A percentile compares a stretch with the other conserved stretches of the same genome.
Evolutionary conservation across 192 early-diverging fungal species (phyloP).

Genomic region (Entophlyctis helioformis): DNA sequence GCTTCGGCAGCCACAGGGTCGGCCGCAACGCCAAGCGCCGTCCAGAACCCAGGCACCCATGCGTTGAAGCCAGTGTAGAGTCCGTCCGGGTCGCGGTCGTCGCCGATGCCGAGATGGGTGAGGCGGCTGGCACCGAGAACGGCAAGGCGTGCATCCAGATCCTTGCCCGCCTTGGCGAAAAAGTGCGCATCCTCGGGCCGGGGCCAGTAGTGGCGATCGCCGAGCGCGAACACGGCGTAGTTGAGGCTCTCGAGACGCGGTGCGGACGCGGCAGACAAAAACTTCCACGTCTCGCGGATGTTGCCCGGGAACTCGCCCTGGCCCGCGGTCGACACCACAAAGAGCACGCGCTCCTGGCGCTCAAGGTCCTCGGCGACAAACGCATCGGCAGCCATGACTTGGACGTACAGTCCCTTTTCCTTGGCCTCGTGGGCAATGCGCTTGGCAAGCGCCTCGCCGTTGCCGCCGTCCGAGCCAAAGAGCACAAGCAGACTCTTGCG

Average conservation of each 20-base stretch:
- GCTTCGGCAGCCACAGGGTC: slow-evolving; percentile 49
- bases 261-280: slow-evolving; percentile 35
- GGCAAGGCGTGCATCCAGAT: slow-evolving; percentile 68
- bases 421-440: slow-evolving; percentile 71
- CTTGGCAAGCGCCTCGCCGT: slow-evolving; percentile 73
- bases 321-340: slow-evolving; percentile 77
- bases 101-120: slow-evolving; percentile 60
- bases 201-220: slow-evolving; percentile 96
- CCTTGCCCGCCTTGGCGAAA: slow-evolving; percentile 85
- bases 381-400: slow-evolving; percentile 72
- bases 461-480: slow-evolving; percentile 85
- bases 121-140: slow-evolving; percentile 62
- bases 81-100: slow-evolving; percentile 91
- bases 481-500: slow-evolving; percentile 72
- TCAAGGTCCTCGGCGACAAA: slow-evolving; percentile 68
- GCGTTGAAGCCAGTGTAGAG: slow-evolving; percentile 66
- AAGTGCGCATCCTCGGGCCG: slow-evolving; percentile 77
- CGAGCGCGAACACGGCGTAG: slow-evolving; percentile 79
- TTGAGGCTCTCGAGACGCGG: slow-evolving; percentile 51
- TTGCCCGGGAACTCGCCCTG: slow-evolving; percentile 96
- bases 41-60: slow-evolving; percentile 78
- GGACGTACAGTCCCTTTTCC: slow-evolving; percentile 69
- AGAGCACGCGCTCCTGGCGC: slow-evolving; percentile 64
- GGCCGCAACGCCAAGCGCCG: slow-evolving; percentile 61
- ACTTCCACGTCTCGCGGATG: slow-evolving; percentile 78